Base-by-base conservation (phyloP, 2,329 filamentous ascomycete genomes). In the Talaromyces verruculosus region DNA sequence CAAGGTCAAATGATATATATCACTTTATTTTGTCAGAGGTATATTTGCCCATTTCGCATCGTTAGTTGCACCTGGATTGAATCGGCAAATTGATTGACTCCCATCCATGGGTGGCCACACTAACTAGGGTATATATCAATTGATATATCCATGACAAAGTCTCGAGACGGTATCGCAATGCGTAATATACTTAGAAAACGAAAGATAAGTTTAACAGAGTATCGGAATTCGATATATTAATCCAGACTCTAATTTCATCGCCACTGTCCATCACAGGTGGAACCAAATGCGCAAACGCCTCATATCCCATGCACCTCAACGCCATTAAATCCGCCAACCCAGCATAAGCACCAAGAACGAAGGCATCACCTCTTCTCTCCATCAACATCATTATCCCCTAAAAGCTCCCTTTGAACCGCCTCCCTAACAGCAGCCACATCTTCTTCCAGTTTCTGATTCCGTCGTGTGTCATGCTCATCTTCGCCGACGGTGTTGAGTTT, bases 401-500 rank as follows among this genome's bases (percentile, higher is more conserved):
- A n/a, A 37, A 65, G 63, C 19, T 72, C 72, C 15, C 76, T 73
- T 30, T 78, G 75, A 63, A 85, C 71, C 17, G 80, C 75, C 64
- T 79, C 77, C 57, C 80, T 78, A 4, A 87, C 81, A n/a, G 75
- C 78, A 63, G 71, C 76, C 10, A 81, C 82, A 70, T 83, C 79
- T 61, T 78, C 76, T 68, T 86, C 84, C 37, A 83, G 75, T 67
- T 77, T 75, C 76, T 80, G 71, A 67, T 79, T 72, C 67, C 79
- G 72, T 71, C 80, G 71, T 11, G 76, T 70, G 62, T 81, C 78
- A 22, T 75, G 71, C 37, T 78, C 77, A 47, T 80, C 74, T 65
- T 78, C 77, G 15, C 79, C 82, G 1, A 89, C 73, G 0, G 86
- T 88, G 65, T 88, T 83, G 51, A 90, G 79, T 65, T 86, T 85